Percentiles rank a stretch among this genome's conserved stretches.
Conservation (phyloP, 768 basidiomycete genomes). For the Xanthoconium stramineum region DNA sequence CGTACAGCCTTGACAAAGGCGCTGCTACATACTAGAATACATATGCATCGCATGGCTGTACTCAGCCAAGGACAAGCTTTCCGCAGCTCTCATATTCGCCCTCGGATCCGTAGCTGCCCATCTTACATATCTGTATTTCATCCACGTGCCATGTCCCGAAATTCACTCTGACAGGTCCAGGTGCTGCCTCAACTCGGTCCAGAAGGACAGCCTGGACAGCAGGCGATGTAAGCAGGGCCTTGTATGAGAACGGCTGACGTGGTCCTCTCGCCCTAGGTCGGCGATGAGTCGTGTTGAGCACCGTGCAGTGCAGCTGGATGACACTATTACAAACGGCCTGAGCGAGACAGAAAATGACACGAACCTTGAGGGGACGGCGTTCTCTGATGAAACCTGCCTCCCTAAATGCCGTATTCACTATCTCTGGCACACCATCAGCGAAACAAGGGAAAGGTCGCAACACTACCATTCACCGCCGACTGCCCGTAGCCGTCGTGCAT, state of each 20-base stretch:
- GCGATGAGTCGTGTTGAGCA: constrained; percentile 48
- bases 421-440: constrained; percentile 30
- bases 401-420: constrained; percentile 40
- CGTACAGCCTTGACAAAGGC: constrained; percentile 8
- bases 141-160: constrained; percentile 54
- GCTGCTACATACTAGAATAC: not conserved
- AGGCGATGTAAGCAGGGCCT: constrained; percentile 31
- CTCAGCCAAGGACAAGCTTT: constrained; percentile 3
- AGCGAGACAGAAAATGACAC: constrained; percentile 1
- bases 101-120: constrained; percentile 64
- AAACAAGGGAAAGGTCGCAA: not conserved
- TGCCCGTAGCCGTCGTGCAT: constrained; percentile 27
- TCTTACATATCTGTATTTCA: constrained; percentile 63
- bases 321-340: not conserved
- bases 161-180: constrained; percentile 34
- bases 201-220: constrained; percentile 9
- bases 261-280: constrained; percentile 27
- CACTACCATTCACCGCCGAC: constrained; percentile 35
- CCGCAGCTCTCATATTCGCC: constrained; percentile 58
- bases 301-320: constrained; percentile 45
- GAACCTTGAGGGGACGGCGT: constrained; percentile 49
- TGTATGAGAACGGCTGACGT: constrained; percentile 44
- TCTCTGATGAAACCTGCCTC: constrained; percentile 44
- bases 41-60: not conserved
- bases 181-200: not conserved